Conservation (phyloP, 2,329 filamentous ascomycete species). For the Huntiella bhutanensis region DNA sequence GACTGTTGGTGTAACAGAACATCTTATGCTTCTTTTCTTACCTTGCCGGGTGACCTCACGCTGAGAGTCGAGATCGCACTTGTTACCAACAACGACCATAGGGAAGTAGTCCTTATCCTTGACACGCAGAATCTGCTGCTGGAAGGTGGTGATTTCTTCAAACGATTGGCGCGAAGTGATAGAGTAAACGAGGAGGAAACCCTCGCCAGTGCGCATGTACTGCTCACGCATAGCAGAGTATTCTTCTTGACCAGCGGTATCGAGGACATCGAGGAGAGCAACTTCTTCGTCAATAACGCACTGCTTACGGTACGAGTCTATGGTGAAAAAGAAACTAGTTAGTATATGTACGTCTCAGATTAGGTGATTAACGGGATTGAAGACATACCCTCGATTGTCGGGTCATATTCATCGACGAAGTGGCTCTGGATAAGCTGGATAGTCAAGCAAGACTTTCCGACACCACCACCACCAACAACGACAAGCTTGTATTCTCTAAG, state of each 20-base stretch:
- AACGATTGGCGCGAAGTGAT: conserved; percentile 96
- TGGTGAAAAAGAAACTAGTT: neutral
- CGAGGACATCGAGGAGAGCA: conserved; percentile 88
- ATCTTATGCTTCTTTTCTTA: conserved; percentile 24
- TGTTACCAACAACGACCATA: conserved; percentile 97
- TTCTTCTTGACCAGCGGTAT: conserved; percentile 96
- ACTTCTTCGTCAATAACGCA: conserved; percentile 98
- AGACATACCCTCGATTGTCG: conserved; percentile 82
- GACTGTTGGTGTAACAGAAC: conserved; percentile 1
- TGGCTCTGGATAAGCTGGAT: conserved; percentile 93
- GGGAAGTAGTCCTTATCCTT: conserved; percentile 99
- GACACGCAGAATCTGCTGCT: conserved; percentile 93
- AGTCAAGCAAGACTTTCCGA: conserved; percentile 97
- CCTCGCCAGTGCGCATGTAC: conserved; percentile 98
- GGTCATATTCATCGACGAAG: conserved; percentile 98
- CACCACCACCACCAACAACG: conserved; percentile 91
- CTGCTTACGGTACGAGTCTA: conserved; percentile 99
- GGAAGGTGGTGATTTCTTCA: conserved; percentile 95
- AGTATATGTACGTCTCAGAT: neutral
- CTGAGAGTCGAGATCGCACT: conserved; percentile 92
- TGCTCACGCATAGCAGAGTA: conserved; percentile 99
- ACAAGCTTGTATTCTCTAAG: conserved; percentile 89
- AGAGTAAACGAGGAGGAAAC: conserved; percentile 93
- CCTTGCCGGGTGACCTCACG: conserved; percentile 83
- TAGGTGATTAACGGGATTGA: neutral